Conservation (phyloP, 2,329 filamentous ascomycete genomes). For the Kalaharituber pfeilii region DNA sequence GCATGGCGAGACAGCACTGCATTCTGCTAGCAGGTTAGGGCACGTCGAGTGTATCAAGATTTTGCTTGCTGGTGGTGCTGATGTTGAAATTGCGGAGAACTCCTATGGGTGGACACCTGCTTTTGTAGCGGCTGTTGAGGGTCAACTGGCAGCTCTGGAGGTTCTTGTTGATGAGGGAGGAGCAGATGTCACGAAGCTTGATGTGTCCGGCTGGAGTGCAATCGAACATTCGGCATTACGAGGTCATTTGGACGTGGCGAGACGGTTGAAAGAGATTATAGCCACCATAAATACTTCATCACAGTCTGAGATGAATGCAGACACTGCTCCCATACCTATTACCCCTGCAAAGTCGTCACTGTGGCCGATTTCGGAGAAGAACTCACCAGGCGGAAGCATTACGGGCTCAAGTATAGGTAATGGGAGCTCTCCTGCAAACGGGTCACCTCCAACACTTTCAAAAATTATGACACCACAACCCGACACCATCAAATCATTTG, state of each 20-base stretch:
- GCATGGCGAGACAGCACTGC: constrained; percentile 76
- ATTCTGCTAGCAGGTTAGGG: constrained; percentile 78
- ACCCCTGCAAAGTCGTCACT: constrained; percentile 22
- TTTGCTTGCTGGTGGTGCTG: constrained; percentile 54
- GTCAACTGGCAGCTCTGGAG: constrained; percentile 56
- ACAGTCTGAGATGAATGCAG: constrained; percentile 15
- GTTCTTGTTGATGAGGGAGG: constrained; percentile 55
- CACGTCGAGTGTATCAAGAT: constrained; percentile 64
- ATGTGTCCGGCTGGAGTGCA: constrained; percentile 85
- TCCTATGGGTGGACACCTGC: constrained; percentile 91
- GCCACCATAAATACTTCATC: neutral
- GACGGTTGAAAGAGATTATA: constrained; percentile 14
- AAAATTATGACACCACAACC: constrained; percentile 33
- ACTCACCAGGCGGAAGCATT: constrained; percentile 21
- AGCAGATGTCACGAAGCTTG: constrained; percentile 53
- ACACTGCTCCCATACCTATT: constrained; percentile 25
- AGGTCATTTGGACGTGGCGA: constrained; percentile 69
- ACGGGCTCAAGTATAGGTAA: constrained; percentile 13
- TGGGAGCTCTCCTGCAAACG: constrained; percentile 12
- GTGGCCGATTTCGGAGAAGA: constrained; percentile 6
- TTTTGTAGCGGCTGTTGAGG: constrained; percentile 68
- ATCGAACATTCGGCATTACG: constrained; percentile 82
- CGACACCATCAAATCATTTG: constrained; percentile 85
- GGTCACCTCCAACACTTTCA: constrained; percentile 28
- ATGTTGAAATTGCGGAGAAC: constrained; percentile 63